Base-by-base conservation (phyloP, 208 protist species). In the Lotmaria passim region DNA sequence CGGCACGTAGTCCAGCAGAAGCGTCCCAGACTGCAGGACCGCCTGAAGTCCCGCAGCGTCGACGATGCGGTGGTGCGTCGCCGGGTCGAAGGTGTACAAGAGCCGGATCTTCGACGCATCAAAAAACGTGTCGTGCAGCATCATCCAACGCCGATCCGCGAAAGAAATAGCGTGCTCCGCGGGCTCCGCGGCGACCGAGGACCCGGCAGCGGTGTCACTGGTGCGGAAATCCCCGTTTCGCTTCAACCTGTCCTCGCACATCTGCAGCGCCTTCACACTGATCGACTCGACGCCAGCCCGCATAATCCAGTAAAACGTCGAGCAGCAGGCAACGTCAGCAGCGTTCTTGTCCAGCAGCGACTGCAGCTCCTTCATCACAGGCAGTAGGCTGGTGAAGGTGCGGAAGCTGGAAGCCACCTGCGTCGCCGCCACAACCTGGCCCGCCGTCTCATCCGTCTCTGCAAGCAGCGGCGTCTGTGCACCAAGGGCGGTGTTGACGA, bases 101-200 rank as follows among this genome's bases (percentile, higher is more conserved):
- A 58, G 52, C 31, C 15, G 48, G 1, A 26, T n/a, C 19, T 61
- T 58, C 3, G 72, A 31, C 14, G 23, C 26, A 23, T 84, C 81
- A 11, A 84, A 71, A 17, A 77, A 67, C 3, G 70, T 63, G 36
- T 91, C 85, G 21, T 77, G 79, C 58, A 92, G 63, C 21, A 56
- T 7, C 3, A 91, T 68, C 87, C 82, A 96, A 26, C 85, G 85
- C 10, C 51, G 75, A 58, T 90, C 85, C 1, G 73, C 48, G 23
- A 86, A 81, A 26, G 65, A 50, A 1, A 88, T 15, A 4, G 43
- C 51, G 50, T 69, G 30, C 53, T 24, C 36, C 33, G 67, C 7
- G 48, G 63, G 33, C 24, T 24, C 46, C 5, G 24, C 56, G 11
- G 44, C 6, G 24, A 33, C 31, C 0, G 50, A 28, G 31, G 47